phyloP scores from a whole-genome alignment of 495 filamentous ascomycete genomes.

The Cercophora samala region DNA sequence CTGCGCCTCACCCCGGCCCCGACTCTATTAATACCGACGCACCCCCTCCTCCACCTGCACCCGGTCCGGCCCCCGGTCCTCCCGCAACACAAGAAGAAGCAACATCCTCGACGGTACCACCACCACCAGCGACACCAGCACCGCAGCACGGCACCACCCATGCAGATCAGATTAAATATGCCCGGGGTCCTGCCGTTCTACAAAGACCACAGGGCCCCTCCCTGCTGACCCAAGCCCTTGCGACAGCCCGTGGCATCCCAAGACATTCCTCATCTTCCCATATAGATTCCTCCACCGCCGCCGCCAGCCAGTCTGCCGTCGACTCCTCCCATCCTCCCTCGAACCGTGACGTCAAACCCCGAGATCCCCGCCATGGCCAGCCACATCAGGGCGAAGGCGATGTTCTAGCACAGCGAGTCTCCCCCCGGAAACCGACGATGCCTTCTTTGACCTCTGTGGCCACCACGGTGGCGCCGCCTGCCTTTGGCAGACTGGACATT shows the following conservation, averaged over 20 bases:
- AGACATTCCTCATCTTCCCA: constrained; percentile 2
- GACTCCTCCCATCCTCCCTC: constrained; percentile 12
- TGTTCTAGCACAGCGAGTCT: constrained; percentile 31
- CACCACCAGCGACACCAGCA: constrained; percentile 29
- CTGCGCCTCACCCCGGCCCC: constrained; percentile 9
- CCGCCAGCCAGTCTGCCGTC: background rate
- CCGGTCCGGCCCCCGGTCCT: background rate
- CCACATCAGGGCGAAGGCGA: constrained; percentile 28
- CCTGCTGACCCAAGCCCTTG: constrained; percentile 50
- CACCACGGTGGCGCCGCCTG: constrained; percentile 20
- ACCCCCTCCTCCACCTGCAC: constrained; percentile 3
- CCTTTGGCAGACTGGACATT: constrained; percentile 29
- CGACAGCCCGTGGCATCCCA: constrained; percentile 50
- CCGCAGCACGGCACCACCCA: constrained; percentile 25
- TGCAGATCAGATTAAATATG: constrained; percentile 48
- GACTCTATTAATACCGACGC: constrained; percentile 7
- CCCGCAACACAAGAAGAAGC: constrained; percentile 1
- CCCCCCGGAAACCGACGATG: constrained; percentile 28
- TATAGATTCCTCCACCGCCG: constrained; percentile 16
- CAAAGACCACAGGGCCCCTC: constrained; percentile 46
- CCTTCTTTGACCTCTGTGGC: constrained; percentile 22
- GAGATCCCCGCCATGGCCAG: constrained; percentile 34
- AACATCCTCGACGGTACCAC: constrained; percentile 22
- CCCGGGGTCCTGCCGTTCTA: constrained; percentile 38
- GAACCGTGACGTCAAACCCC: constrained; percentile 19